phyloP scores from a whole-genome alignment of 2,329 filamentous ascomycete genomes.

The Arthrobotrys conoides region DNA sequence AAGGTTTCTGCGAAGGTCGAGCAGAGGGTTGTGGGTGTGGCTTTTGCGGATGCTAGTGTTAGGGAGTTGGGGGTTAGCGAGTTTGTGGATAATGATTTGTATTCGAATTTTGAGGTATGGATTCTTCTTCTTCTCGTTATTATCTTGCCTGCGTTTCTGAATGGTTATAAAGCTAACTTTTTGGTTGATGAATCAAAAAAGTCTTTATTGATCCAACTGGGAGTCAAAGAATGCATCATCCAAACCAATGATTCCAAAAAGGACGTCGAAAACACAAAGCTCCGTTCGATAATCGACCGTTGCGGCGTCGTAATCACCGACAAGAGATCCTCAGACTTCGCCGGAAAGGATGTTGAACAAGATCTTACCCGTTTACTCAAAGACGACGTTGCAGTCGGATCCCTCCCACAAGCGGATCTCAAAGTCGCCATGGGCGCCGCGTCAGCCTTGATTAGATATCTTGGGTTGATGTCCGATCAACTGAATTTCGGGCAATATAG shows the following conservation, averaged over 20 bases:
- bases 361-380: conserved; percentile 89
- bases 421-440: conserved; percentile 97
- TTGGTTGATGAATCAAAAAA: conserved; percentile 53
- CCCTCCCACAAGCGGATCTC: conserved; percentile 88
- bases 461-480: conserved; percentile 83
- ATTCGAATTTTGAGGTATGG: conserved; percentile 93
- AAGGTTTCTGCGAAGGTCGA: conserved; percentile 94
- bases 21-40: conserved; percentile 89
- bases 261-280: conserved; percentile 88
- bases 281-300: conserved; percentile 89
- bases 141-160: neutral
- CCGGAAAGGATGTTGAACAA: conserved; percentile 92
- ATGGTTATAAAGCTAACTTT: neutral
- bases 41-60: conserved; percentile 97
- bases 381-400: conserved; percentile 82
- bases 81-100: conserved; percentile 98
- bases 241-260: conserved; percentile 83
- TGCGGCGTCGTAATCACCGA: conserved; percentile 93
- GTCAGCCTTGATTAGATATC: conserved; percentile 92
- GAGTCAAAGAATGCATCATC: conserved; percentile 93
- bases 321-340: conserved; percentile 82
- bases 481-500: conserved; percentile 98
- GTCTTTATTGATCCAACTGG: conserved; percentile 90
- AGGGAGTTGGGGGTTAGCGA: conserved; percentile 96
- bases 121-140: conserved; percentile 16